Evolutionary conservation across 768 basidiomycete species (phyloP), one percentile per base, ranked within the genome.

Genomic region (Brasilioporus rufonigricans): DNA sequence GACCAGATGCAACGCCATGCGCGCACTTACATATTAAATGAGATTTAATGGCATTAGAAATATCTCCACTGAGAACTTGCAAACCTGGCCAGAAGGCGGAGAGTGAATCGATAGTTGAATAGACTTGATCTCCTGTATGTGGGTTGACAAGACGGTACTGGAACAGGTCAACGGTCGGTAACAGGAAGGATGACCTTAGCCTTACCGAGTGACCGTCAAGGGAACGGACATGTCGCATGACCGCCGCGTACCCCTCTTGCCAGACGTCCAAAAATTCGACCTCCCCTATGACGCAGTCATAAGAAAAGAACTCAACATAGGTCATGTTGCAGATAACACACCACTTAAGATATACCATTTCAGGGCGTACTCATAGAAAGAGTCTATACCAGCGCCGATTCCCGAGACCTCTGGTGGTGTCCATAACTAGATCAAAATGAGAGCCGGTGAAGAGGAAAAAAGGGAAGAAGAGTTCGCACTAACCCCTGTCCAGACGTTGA

Each of bases 21-120:
- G 18, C 39, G 35, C n/a, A 63, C 86, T 63, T 59, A 92, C 92
- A 97, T 45, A 86, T 80, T 64, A 96, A 71, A 72, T 98, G 96
- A n/a, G 89, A 80, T 63, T 91, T 91, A 62, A 97, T 91, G 18
- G 95, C 96, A 68, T 82, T 93, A 67, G 91, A 85, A 33, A 97
- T 67, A 73, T 97, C 91, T 19, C 90, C 91, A 4, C 85, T 84
- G 13, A 93, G 73, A 11, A 94, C 89, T 72, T 97, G 96, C 16
- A 98, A 76, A 21, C 95, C 97, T n/a, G 96, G 93, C 85, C 95
- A 93, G 70, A 98, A 99, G 1, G 97, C 94, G 2, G 93, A 92
- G 16, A 99, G 74, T 2, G 93, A 97, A 68, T 99, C 97, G n/a
- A 96, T 76, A n/a, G 86, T 88, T 43, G 78, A 73, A 64, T 86